These are phyloP conservation scores for Serendipita vermifera DNA, from an alignment of 768 basidiomycete species.

Conservation along the genomic window DNA sequence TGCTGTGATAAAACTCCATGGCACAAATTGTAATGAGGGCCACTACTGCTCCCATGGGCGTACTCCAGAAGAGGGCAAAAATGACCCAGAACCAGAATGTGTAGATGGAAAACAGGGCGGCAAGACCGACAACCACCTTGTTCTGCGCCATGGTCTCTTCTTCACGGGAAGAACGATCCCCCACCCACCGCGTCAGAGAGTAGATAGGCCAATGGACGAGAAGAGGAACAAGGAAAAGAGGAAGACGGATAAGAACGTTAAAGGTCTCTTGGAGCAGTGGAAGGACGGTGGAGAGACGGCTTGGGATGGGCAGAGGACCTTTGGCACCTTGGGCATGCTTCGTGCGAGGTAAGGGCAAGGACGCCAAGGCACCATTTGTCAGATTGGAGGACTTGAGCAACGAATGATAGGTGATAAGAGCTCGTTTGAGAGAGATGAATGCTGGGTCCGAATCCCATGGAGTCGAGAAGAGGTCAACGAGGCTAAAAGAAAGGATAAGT, in stretches of 20 bases:
- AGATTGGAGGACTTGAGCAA: slow-evolving; percentile 69
- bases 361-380: slow-evolving; percentile 71
- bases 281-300: slow-evolving; percentile 66
- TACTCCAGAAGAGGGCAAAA: slow-evolving; percentile 75
- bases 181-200: slow-evolving; percentile 57
- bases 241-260: slow-evolving; percentile 55
- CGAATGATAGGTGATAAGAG: slow-evolving; percentile 78
- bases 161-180: slow-evolving; percentile 63
- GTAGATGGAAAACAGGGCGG: slow-evolving; percentile 66
- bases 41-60: slow-evolving; percentile 55
- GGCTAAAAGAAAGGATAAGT: slow-evolving; percentile 32
- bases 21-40: slow-evolving; percentile 58
- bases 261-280: slow-evolving; percentile 70
- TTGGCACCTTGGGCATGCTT: slow-evolving; percentile 68
- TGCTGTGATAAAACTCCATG: slow-evolving; percentile 75
- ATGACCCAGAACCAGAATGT: slow-evolving; percentile 70
- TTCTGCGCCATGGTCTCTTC: slow-evolving; percentile 95
- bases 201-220: slow-evolving; percentile 78
- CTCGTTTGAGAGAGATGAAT: slow-evolving; percentile 46
- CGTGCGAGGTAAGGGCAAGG: slow-evolving; percentile 69
- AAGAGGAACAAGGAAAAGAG: slow-evolving; percentile 81
- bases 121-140: slow-evolving; percentile 75
- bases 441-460: slow-evolving; percentile 42
- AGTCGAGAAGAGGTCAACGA: slow-evolving; percentile 78
- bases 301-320: slow-evolving; percentile 46